Evolutionary conservation across 2,329 filamentous ascomycete species (phyloP).

Genomic region (Pseudocercospora ulei): DNA sequence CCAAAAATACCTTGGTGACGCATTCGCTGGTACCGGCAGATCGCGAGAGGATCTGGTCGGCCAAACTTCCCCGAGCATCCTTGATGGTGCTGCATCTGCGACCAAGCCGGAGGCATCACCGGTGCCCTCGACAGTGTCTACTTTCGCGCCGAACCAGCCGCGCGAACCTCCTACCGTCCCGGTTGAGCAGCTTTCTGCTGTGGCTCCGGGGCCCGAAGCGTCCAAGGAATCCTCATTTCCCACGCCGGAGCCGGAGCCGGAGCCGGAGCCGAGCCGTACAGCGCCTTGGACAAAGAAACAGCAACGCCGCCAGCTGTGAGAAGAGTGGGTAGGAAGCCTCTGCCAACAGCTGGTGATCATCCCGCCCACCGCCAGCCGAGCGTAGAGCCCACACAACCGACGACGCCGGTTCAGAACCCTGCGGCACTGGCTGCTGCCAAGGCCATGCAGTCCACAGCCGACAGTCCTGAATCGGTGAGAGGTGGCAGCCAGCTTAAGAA

Average conservation of each 20-base stretch:
- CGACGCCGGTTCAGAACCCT: slow-evolving; percentile 29
- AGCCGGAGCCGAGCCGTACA: slow-evolving; percentile 7
- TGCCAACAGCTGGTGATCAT: slow-evolving; percentile 35
- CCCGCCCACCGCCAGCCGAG: slow-evolving; percentile 36
- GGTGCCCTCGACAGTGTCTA: slow-evolving; percentile 4
- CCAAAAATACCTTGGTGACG: slow-evolving; percentile 72
- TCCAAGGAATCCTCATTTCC: slow-evolving; percentile 15
- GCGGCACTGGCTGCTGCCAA: slow-evolving; percentile 29
- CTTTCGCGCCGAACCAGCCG: slow-evolving; percentile 10
- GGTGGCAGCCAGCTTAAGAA: slow-evolving; percentile 34
- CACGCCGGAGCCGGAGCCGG: slow-evolving; percentile 9
- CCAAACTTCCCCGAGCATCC: slow-evolving; percentile 28
- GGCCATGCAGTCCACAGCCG: slow-evolving; percentile 29
- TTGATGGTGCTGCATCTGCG: slow-evolving; percentile 11
- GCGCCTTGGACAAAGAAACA: slow-evolving; percentile 24
- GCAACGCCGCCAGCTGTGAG: slow-evolving; percentile 17
- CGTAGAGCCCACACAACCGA: slow-evolving; percentile 17
- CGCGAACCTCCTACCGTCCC: slow-evolving; percentile 1
- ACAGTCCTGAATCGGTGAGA: slow-evolving; percentile 26
- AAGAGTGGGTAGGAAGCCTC: slow-evolving; percentile 30
- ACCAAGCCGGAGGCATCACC: slow-evolving; percentile 12
- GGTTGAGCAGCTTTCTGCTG: slow-evolving; percentile 10
- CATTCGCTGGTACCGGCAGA: slow-evolving; percentile 49
- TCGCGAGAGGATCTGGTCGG: slow-evolving; percentile 27
- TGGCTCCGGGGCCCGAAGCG: slow-evolving; percentile 13